Evolutionary conservation across 306 rosid genomes (phyloP), one percentile per base, ranked within the genome.

Genomic region (Cucumis hystrix): DNA sequence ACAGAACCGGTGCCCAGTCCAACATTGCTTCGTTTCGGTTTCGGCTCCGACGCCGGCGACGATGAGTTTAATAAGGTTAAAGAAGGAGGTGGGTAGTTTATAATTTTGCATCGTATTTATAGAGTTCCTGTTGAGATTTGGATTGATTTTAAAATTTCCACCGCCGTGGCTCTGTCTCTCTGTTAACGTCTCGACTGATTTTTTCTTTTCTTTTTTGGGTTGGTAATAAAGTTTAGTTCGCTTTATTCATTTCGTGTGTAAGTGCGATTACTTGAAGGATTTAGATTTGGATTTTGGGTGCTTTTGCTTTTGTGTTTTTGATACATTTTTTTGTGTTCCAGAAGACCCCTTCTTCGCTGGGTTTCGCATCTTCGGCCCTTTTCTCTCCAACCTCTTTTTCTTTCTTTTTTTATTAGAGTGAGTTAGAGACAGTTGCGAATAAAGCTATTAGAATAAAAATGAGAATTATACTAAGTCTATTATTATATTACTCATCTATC

Each of bases 1-100:
- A 13, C 1, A 85, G 23, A 58, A 86, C 45, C 17, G 92, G 92
- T 18, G 86, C 90, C 92, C 92, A 89, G 39, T 89, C 90, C 81
- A 83, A 13, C 87, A 86, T 88, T 45, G 39, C 18, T 64, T 47
- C 6, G 54, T 17, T 9, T 18, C 23, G 54, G 52, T 4, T 47
- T 5, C 13, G 21, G 14, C 70, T 33, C 21, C 47, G 64, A 10
- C 18, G 2, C 9, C 66, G 18, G 66, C 63, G 61, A 21, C 33
- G 67, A 16, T 0, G 43, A 8, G 9, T 63, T 6, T 23, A 63
- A 63, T 11, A 1, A 63, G 43, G 16, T 15, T 2, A 4, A 4
- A 63, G 21, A 65, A 65, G 67, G 49, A 65, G 51, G 25, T 17
- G 71, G 49, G 25, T 65, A 49, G 57, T 52, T 17, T 65, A 18